Evolutionary conservation across 164 flowering plant genomes (phyloP), one percentile per base, ranked within the genome.

Genomic region (Vitis labrusca): DNA sequence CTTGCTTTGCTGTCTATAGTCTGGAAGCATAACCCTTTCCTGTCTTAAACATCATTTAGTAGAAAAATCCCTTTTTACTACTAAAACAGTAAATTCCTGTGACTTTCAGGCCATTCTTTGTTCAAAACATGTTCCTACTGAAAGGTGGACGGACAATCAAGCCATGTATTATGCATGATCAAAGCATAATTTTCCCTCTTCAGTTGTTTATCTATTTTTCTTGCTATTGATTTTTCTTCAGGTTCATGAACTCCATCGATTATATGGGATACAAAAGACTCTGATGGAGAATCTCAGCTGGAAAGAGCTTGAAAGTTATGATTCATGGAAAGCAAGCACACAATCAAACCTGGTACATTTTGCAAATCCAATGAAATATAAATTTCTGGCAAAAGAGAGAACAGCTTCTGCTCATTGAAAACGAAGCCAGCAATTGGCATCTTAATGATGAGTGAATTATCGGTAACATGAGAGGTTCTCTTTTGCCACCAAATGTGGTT

Each of bases 191-290:
- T 5, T 57, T 8, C 44, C 44, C 44, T 16, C n/a, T 44, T 67
- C 47, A 57, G 12, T 29, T 51, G 5, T 4, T 9, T 44, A 17
- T 13, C n/a, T n/a, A 2, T 1, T 52, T 47, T 55, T 62, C 17
- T 48, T 50, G 2, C 11, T 66, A 52, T 14, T 64, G 51, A 37
- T 63, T n/a, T 29, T 48, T 27, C 9, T 59, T 52, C 67, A 87
- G 91, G 85, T 85, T 29, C 64, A 74, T 67, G 87, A 85, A 71
- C 89, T 83, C 59, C 92, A 85, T 65, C 85, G 81, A 0, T 37
- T 88, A 50, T 81, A 83, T 62, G 23, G 52, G 37, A 59, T 70
- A 6, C 89, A 88, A 50, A 77, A 70, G 76, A 63, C 62, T 5
- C 63, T 85, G 66, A 79, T 78, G 88, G 74, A 78, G 63, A 79